Evolutionary conservation across 2,329 filamentous ascomycete genomes (phyloP).

Genomic region (Colletotrichum godetiae): DNA sequence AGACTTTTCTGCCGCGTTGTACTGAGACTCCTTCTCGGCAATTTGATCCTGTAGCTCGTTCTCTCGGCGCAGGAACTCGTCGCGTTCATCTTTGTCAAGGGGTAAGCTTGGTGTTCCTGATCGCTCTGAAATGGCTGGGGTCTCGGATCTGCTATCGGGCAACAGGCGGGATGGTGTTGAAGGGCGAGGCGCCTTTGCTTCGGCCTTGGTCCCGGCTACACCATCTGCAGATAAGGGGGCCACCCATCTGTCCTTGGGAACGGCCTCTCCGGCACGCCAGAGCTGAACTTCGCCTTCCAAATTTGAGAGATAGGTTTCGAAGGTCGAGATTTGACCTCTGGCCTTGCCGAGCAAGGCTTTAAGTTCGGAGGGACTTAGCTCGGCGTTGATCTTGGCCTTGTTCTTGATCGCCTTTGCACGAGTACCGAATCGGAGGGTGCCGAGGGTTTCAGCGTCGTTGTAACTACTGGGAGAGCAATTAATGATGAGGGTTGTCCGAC

Average conservation of each 20-base stretch:
- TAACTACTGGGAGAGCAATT: constrained; percentile 99
- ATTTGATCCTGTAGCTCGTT: constrained; percentile 98
- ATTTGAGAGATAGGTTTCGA: constrained; percentile 85
- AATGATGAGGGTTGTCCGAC: constrained; percentile 96
- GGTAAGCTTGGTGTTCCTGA: constrained; percentile 88
- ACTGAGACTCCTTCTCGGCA: constrained; percentile 88
- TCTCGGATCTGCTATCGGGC: constrained; percentile 71
- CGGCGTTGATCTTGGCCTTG: constrained; percentile 99
- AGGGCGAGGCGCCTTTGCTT: constrained; percentile 59
- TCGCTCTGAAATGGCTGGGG: constrained; percentile 78
- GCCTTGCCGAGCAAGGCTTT: constrained; percentile 94
- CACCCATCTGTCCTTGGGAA: constrained; percentile 91
- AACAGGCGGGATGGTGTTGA: constrained; percentile 63
- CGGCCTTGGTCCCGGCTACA: constrained; percentile 51
- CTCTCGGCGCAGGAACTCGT: constrained; percentile 93
- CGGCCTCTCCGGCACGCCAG: constrained; percentile 89
- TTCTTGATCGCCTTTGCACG: constrained; percentile 99
- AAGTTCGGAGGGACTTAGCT: constrained; percentile 94
- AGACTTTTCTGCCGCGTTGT: constrained; percentile 82
- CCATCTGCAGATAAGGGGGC: constrained; percentile 69
- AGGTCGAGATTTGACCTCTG: constrained; percentile 87
- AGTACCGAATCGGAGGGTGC: constrained; percentile 93
- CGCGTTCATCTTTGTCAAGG: constrained; percentile 94
- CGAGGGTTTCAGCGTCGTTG: constrained; percentile 94
- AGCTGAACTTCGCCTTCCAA: constrained; percentile 86